These are phyloP conservation scores for Plasmodium ovale DNA, from an alignment of 169 alveolate genomes.

Conservation along the genomic window DNA sequence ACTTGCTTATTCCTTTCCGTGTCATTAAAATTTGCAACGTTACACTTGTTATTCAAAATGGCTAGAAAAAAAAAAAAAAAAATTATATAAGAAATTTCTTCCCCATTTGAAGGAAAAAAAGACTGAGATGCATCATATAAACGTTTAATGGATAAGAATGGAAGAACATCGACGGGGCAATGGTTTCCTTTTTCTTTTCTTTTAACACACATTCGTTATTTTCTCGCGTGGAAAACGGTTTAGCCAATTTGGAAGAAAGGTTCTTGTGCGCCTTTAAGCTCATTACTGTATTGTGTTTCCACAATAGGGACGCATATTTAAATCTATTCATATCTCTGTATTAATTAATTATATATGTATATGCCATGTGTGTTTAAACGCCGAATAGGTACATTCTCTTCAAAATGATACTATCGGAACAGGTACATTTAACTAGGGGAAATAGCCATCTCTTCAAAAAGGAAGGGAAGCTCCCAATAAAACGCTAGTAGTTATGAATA, in stretches of 20 bases:
- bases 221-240: not conserved
- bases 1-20: conserved; percentile 1
- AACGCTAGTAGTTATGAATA: too few relatives aligned
- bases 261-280: not conserved
- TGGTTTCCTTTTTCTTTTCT: not conserved
- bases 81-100: not conserved
- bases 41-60: conserved; percentile 21
- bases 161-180: not conserved
- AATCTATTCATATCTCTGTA: conserved; percentile 28
- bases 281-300: conserved; percentile 37
- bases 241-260: not conserved
- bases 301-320: conserved; percentile 22
- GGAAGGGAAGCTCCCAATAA: too few relatives aligned
- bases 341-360: too few relatives aligned
- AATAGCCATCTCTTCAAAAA: too few relatives aligned
- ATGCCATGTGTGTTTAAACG: too few relatives aligned
- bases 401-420: too few relatives aligned
- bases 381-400: too few relatives aligned
- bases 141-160: not conserved
- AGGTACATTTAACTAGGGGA: too few relatives aligned
- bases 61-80: not conserved
- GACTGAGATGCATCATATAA: not conserved
- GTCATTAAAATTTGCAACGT: not conserved
- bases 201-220: conserved; percentile 5
- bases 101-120: not conserved